These are phyloP conservation scores for Taphrina flavorubra DNA, from an alignment of 1,139 yeast species.

Conservation along the genomic window DNA sequence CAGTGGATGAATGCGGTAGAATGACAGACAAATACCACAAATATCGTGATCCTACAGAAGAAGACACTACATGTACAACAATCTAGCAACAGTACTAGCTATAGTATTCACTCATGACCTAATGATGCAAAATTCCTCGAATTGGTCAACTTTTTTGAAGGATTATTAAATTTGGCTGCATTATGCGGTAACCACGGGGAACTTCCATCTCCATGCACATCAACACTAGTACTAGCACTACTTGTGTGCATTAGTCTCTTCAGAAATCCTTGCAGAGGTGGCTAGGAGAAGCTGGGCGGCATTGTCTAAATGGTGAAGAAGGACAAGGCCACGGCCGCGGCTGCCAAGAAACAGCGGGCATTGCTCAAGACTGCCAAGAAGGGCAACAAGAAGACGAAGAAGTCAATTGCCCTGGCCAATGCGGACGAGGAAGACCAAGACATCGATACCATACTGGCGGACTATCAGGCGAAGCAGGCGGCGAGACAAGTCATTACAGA, in stretches of 20 bases:
- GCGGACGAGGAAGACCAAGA: slow-evolving; percentile 78
- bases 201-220: background rate
- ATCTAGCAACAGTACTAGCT: background rate
- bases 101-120: background rate
- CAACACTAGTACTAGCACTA: no score
- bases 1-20: no score
- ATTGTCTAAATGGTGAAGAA: slow-evolving; percentile 29
- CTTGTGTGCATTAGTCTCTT: no score
- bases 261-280: no score
- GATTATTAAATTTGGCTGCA: slow-evolving; percentile 15
- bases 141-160: slow-evolving; percentile 5
- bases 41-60: no score
- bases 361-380: slow-evolving; percentile 73
- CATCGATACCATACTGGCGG: slow-evolving; percentile 80
- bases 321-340: slow-evolving; percentile 50
- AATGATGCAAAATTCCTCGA: background rate
- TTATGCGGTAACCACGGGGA: slow-evolving; percentile 8
- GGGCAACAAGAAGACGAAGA: slow-evolving; percentile 74
- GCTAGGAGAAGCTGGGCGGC: no score
- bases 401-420: slow-evolving; percentile 61
- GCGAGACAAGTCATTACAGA: slow-evolving; percentile 74
- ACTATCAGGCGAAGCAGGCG: slow-evolving; percentile 64
- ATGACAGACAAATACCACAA: no score
- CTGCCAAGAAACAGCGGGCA: slow-evolving; percentile 81
- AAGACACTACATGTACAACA: background rate